phyloP scores from a whole-genome alignment of 1,284 basidiomycete species.

The Naganishia albida region DNA sequence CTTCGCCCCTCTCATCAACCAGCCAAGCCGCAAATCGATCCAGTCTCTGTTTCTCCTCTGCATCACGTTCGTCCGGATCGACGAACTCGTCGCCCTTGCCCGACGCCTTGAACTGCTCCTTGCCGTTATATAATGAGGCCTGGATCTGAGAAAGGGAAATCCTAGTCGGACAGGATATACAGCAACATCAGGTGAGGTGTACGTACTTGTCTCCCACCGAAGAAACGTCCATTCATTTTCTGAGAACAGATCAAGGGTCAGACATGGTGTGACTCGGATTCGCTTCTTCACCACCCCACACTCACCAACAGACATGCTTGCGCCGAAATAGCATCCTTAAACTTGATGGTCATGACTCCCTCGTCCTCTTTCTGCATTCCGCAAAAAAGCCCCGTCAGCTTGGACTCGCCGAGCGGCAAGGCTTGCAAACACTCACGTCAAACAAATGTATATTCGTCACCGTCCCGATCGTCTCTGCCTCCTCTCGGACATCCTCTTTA shows the following conservation, averaged over 20 bases:
- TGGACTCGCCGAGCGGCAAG: not conserved
- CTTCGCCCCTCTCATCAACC: constrained; percentile 49
- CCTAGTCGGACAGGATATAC: not conserved
- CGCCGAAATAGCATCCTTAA: constrained; percentile 81
- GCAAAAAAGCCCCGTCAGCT: not conserved
- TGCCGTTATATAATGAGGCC: constrained; percentile 76
- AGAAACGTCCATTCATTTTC: constrained; percentile 96
- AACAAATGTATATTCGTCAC: constrained; percentile 97
- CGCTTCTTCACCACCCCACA: constrained; percentile 38
- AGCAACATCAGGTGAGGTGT: not conserved
- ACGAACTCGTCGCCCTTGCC: constrained; percentile 62
- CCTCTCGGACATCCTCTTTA: constrained; percentile 94
- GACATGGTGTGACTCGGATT: not conserved
- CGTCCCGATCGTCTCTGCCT: constrained; percentile 85
- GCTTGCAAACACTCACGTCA: constrained; percentile 66
- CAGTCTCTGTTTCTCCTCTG: constrained; percentile 76
- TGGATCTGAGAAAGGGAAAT: constrained; percentile 59
- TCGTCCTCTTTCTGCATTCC: constrained; percentile 77
- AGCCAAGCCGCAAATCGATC: constrained; percentile 88
- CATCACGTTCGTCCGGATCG: constrained; percentile 60
- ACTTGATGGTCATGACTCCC: constrained; percentile 95
- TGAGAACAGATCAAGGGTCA: constrained; percentile 44
- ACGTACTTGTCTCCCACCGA: constrained; percentile 66
- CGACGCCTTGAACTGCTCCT: constrained; percentile 76
- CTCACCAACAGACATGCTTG: constrained; percentile 82